Percentiles rank a stretch among this genome's conserved stretches.
These are phyloP conservation scores for Stellera chamaejasme DNA, from an alignment of 345 rosid species.

Conservation along the genomic window DNA sequence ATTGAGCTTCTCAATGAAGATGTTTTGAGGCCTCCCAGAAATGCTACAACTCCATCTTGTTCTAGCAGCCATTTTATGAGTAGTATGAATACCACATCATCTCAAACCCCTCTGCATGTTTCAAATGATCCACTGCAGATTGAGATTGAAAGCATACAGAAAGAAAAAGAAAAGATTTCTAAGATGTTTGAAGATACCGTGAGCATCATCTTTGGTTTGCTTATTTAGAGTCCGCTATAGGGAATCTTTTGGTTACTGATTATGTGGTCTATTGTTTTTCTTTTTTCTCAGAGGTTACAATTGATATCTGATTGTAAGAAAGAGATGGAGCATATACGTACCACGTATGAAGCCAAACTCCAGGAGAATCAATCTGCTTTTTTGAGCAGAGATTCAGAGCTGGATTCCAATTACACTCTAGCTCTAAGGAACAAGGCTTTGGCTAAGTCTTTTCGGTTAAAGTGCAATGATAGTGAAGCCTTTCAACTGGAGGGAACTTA, in stretches of 20 bases:
- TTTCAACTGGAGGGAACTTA: slow-evolving; percentile 13
- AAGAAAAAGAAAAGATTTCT: slow-evolving; percentile 26
- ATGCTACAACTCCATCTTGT: slow-evolving; percentile 13
- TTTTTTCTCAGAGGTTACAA: slow-evolving; percentile 35
- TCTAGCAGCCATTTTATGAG: slow-evolving; percentile 16
- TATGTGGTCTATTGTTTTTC: slow-evolving; percentile 6
- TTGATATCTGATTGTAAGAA: slow-evolving; percentile 38
- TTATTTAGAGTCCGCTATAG: background rate
- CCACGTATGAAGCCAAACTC: slow-evolving; percentile 32
- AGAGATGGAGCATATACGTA: slow-evolving; percentile 49
- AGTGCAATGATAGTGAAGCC: slow-evolving; percentile 30
- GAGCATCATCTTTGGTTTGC: slow-evolving; percentile 20
- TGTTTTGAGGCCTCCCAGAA: slow-evolving; percentile 9
- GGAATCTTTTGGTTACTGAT: slow-evolving; percentile 1
- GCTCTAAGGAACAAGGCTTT: slow-evolving; percentile 43
- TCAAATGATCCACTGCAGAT: slow-evolving; percentile 46
- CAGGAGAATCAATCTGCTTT: slow-evolving; percentile 35
- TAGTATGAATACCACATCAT: slow-evolving; percentile 12
- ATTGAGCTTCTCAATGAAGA: too few relatives aligned
- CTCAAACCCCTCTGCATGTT: slow-evolving; percentile 17
- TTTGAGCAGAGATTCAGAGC: slow-evolving; percentile 21
- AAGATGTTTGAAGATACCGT: slow-evolving; percentile 32
- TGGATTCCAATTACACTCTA: slow-evolving; percentile 26
- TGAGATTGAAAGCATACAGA: slow-evolving; percentile 41
- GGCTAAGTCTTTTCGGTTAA: slow-evolving; percentile 46